Conservation (phyloP, 768 basidiomycete species). For the Erythrobasidium yunnanense region DNA sequence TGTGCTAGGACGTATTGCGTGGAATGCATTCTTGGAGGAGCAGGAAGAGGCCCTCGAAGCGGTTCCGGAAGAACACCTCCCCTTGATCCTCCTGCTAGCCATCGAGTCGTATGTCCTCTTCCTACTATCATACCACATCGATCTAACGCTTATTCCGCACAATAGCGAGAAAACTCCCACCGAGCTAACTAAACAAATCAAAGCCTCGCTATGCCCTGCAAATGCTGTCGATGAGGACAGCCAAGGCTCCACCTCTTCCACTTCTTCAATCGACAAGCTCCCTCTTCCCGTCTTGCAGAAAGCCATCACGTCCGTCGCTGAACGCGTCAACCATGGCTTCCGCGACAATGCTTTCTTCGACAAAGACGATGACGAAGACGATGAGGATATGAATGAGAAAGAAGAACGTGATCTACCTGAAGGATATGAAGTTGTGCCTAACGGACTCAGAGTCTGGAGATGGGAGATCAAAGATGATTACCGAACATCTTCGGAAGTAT, state of each 20-base stretch:
- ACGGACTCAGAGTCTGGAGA: slow-evolving; percentile 61
- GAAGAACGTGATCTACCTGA: slow-evolving; percentile 15
- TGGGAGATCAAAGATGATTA: slow-evolving; percentile 60
- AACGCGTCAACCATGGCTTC: slow-evolving; percentile 70
- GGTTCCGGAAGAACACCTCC: slow-evolving; percentile 59
- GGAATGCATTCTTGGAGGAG: slow-evolving; percentile 45
- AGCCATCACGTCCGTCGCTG: slow-evolving; percentile 55
- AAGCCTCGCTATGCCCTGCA: slow-evolving; percentile 48
- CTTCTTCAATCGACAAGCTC: slow-evolving; percentile 43
- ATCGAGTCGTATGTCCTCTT: slow-evolving; percentile 62
- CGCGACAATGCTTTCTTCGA: slow-evolving; percentile 41
- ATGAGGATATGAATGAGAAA: slow-evolving; percentile 1
- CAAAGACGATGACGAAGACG: background rate
- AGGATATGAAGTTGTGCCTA: background rate
- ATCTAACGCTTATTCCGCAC: background rate
- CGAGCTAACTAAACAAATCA: slow-evolving; percentile 58
- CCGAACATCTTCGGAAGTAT: background rate
- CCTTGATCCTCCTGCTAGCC: slow-evolving; percentile 67
- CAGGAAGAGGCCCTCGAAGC: slow-evolving; percentile 49
- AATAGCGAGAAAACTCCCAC: slow-evolving; percentile 60
- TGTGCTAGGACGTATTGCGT: slow-evolving; percentile 33
- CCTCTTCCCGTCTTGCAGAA: slow-evolving; percentile 51
- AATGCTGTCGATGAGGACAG: slow-evolving; percentile 18
- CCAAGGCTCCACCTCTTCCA: background rate
- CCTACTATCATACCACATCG: slow-evolving; percentile 11